These are phyloP conservation scores for Penicillium crystallinum DNA, from an alignment of 495 filamentous ascomycete species.

Conservation along the genomic window DNA sequence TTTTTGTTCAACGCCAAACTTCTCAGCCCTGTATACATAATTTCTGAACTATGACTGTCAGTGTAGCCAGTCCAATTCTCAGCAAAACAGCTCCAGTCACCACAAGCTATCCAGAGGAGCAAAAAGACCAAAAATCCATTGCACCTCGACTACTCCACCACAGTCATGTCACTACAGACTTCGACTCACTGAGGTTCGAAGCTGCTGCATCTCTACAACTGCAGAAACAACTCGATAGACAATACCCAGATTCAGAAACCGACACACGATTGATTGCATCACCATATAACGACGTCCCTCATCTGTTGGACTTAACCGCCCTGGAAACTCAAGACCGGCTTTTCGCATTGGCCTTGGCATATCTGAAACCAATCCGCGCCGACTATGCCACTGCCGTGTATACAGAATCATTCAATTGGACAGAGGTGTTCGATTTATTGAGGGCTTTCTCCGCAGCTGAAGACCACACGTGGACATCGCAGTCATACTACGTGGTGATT, in stretches of 20 bases:
- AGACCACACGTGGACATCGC: slow-evolving; percentile 55
- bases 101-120: not conserved
- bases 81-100: not conserved
- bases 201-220: slow-evolving; percentile 34
- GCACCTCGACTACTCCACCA: slow-evolving; percentile 23
- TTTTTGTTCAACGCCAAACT: too few relatives aligned
- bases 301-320: slow-evolving; percentile 64
- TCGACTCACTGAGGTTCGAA: slow-evolving; percentile 31
- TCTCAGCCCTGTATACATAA: too few relatives aligned
- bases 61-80: not conserved
- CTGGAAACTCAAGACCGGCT: slow-evolving; percentile 60
- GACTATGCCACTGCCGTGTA: slow-evolving; percentile 79
- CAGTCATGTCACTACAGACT: slow-evolving; percentile 29
- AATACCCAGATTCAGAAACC: slow-evolving; percentile 8
- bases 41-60: slow-evolving; percentile 10
- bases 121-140: not conserved
- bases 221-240: slow-evolving; percentile 8
- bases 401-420: slow-evolving; percentile 73
- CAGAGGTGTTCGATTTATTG: slow-evolving; percentile 52
- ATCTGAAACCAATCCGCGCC: slow-evolving; percentile 52
- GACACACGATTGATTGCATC: slow-evolving; percentile 54
- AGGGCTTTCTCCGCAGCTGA: slow-evolving; percentile 32
- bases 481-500: slow-evolving; percentile 73
- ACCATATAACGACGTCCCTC: slow-evolving; percentile 61
- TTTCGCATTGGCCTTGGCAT: slow-evolving; percentile 64